Base-by-base conservation (phyloP, 2,329 filamentous ascomycete genomes). In the Xylaria multiplex region DNA sequence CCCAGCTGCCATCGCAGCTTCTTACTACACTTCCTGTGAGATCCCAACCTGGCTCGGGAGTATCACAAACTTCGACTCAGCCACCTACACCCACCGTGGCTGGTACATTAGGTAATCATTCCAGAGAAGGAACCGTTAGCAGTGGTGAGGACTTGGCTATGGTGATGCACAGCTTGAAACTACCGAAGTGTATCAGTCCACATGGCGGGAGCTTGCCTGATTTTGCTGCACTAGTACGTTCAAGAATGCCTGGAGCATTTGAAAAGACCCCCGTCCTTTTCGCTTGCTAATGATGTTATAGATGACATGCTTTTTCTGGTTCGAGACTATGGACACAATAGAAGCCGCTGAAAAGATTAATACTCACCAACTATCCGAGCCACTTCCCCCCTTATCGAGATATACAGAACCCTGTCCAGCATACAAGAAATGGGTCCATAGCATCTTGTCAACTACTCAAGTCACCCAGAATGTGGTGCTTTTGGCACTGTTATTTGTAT, bases 251-350 rank as follows among this genome's bases (percentile, higher is more conserved):
- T 56, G 70, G 61, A 69, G 40, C 27, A 58, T 73, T 55, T 6
- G 35, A 35, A 37, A 37, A 24, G n/a, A 19, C 14, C 8, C 13
- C n/a, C 9, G 24, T 32, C 27, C 27, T 27, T 27, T 27, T 27
- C 13, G 37, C 2, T 5, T 53, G 62, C 71, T 76, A 60, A 77
- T 46, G 56, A 63, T 57, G 57, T 19, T 64, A 2, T 74, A 97
- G 92, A 92, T 98, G 79, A 97, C 95, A 13, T 97, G 95, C 76
- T 85, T 99, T 14, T 97, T 98, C 81, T 98, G 96, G 95, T 98
- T 98, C 77, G 94, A 98, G 79, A 91, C 91, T 16, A 91, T 92
- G 49, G 86, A 91, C n/a, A 91, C 91, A 24, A 82, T 98, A 16
- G 87, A 91, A 71, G 85, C 88, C 64, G 92, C 94, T 43, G 91